Conservation (phyloP, 345 rosid genomes). For the Aquilaria malaccensis region DNA sequence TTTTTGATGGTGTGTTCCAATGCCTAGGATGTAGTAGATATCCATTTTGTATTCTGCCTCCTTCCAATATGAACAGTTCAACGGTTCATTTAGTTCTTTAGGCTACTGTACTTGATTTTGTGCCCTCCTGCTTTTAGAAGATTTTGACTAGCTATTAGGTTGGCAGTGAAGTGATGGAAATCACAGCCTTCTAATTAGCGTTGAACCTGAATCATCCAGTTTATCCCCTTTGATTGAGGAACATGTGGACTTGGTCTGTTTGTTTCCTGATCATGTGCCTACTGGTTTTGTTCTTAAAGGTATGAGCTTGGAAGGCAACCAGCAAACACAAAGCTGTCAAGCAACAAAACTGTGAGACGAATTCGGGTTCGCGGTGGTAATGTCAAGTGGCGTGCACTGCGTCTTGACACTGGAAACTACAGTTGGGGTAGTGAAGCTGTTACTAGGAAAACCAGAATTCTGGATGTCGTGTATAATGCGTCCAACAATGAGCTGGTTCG, state of each 20-base stretch:
- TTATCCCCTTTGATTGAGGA: too few species aligned
- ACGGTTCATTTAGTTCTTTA: background rate
- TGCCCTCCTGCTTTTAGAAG: too few species aligned
- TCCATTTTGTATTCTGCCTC: too few species aligned
- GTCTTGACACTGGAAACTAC: conserved; percentile 73
- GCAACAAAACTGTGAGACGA: conserved; percentile 76
- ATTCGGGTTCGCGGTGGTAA: conserved; percentile 67
- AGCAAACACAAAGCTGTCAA: conserved; percentile 64
- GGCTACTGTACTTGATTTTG: background rate
- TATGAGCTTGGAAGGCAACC: conserved; percentile 79
- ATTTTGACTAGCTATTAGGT: too few species aligned
- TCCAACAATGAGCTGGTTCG: conserved; percentile 74
- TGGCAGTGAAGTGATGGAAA: too few species aligned
- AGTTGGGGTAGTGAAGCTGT: conserved; percentile 80
- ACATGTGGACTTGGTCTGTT: background rate
- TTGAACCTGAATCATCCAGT: too few species aligned
- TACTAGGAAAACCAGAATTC: conserved; percentile 66
- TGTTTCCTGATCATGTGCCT: background rate
- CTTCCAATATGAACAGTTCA: too few species aligned
- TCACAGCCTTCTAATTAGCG: too few species aligned
- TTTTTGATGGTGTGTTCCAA: too few species aligned
- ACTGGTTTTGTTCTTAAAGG: conserved; percentile 21
- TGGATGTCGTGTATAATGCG: conserved; percentile 73
- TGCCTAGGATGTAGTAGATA: too few species aligned
- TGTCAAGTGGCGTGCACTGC: conserved; percentile 73